A percentile compares a stretch with the other conserved stretches of the same genome.
phyloP scores from a whole-genome alignment of 2,329 filamentous ascomycete species.

The Podosphaera fusca region DNA sequence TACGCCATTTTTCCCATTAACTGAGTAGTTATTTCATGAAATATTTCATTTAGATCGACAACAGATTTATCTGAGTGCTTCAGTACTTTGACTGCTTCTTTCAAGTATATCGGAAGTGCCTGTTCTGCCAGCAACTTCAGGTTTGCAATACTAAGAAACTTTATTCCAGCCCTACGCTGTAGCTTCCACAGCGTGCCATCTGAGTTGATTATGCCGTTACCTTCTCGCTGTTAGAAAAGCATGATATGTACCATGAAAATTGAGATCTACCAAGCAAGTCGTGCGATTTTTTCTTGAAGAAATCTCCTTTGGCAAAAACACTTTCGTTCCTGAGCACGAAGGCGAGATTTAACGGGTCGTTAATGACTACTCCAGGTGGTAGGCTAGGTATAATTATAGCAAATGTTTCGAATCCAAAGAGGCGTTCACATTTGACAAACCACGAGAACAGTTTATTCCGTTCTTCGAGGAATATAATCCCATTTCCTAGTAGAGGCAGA shows the following conservation, averaged over 20 bases:
- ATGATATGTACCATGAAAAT: background rate
- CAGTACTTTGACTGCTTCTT: constrained; percentile 21
- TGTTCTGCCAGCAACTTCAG: constrained; percentile 32
- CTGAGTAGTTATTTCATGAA: constrained; percentile 40
- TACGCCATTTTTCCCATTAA: constrained; percentile 48
- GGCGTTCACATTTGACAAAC: constrained; percentile 34
- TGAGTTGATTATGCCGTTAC: constrained; percentile 42
- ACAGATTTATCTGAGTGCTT: constrained; percentile 10
- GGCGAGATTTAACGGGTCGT: constrained; percentile 36
- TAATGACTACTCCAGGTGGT: constrained; percentile 38
- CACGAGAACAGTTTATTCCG: constrained; percentile 37
- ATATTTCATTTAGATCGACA: constrained; percentile 33
- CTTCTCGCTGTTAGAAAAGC: constrained; percentile 12
- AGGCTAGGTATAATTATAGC: constrained; percentile 38
- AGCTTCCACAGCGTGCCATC: constrained; percentile 39
- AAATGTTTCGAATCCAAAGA: constrained; percentile 35
- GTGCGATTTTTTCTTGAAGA: constrained; percentile 35
- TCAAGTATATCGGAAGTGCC: constrained; percentile 30
- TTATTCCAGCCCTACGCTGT: constrained; percentile 36
- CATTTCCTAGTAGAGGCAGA: constrained; percentile 33
- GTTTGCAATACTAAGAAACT: constrained; percentile 35
- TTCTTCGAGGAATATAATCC: constrained; percentile 34
- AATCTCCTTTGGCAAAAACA: constrained; percentile 36
- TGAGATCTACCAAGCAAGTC: constrained; percentile 31
- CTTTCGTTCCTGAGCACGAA: constrained; percentile 37